phyloP scores from a whole-genome alignment of 306 rosid genomes.

The Castanospermum australe region DNA sequence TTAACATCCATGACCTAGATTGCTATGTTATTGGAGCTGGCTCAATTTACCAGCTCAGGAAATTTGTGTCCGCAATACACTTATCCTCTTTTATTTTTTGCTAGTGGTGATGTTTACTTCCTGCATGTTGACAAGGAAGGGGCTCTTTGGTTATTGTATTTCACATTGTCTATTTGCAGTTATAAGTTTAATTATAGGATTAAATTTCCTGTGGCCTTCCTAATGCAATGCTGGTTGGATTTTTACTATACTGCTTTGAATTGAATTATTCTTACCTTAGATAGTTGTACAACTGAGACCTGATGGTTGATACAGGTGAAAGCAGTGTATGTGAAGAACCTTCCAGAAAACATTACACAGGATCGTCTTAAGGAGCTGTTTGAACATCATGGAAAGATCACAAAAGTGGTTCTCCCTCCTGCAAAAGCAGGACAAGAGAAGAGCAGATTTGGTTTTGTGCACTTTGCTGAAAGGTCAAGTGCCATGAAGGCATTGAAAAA shows the following conservation, averaged over 20 bases:
- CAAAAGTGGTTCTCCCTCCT: slow-evolving; percentile 72
- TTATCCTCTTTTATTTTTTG: background rate
- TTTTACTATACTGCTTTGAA: slow-evolving; percentile 9
- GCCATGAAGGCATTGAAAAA: slow-evolving; percentile 66
- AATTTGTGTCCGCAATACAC: background rate
- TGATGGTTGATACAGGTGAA: slow-evolving; percentile 52
- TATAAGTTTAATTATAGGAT: background rate
- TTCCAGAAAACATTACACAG: slow-evolving; percentile 62
- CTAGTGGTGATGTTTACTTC: background rate
- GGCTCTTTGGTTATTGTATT: background rate
- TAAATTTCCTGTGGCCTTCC: background rate
- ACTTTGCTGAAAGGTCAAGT: slow-evolving; percentile 64
- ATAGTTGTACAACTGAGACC: slow-evolving; percentile 14
- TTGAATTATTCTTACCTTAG: background rate
- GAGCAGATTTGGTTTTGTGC: slow-evolving; percentile 77
- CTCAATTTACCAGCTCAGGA: background rate
- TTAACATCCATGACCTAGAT: background rate
- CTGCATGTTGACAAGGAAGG: background rate
- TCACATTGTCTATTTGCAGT: slow-evolving; percentile 4
- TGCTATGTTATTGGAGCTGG: background rate
- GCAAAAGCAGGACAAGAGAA: slow-evolving; percentile 70
- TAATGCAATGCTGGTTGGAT: background rate
- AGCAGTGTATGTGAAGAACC: slow-evolving; percentile 70
- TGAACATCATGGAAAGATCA: slow-evolving; percentile 69
- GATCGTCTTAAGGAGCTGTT: slow-evolving; percentile 49